Evolutionary conservation across 2,329 filamentous ascomycete genomes (phyloP).

Genomic region (Chrysoporthe austroafricana): DNA sequence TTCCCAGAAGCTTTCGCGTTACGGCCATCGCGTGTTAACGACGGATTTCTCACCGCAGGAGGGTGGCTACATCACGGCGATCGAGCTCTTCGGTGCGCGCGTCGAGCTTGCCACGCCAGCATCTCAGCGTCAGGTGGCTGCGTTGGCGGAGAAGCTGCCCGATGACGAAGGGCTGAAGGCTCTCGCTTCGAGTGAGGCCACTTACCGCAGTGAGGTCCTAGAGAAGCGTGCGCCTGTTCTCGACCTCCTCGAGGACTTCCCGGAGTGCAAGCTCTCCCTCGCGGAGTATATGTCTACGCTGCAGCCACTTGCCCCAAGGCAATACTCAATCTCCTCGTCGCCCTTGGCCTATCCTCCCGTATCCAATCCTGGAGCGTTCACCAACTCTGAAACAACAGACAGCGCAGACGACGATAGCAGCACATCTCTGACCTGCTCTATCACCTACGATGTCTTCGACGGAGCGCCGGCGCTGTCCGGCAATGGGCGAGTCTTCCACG

Average conservation of each 20-base stretch:
- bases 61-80: slow-evolving; percentile 28
- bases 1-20: no score
- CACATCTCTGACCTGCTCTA: slow-evolving; percentile 32
- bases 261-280: slow-evolving; percentile 52
- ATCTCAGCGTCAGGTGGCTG: slow-evolving; percentile 30
- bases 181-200: slow-evolving; percentile 28
- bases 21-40: background rate
- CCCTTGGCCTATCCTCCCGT: slow-evolving; percentile 50
- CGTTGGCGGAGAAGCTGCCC: slow-evolving; percentile 20
- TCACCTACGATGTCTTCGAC: slow-evolving; percentile 62
- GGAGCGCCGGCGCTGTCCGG: slow-evolving; percentile 44
- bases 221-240: slow-evolving; percentile 54
- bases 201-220: slow-evolving; percentile 44
- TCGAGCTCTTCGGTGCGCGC: slow-evolving; percentile 30
- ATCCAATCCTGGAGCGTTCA: slow-evolving; percentile 35
- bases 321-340: slow-evolving; percentile 62
- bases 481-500: slow-evolving; percentile 41
- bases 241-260: slow-evolving; percentile 58
- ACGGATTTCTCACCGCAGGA: background rate
- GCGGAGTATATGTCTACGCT: slow-evolving; percentile 59
- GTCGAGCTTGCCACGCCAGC: slow-evolving; percentile 32
- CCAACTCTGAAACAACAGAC: slow-evolving; percentile 5
- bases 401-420: slow-evolving; percentile 1
- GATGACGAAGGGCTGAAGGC: slow-evolving; percentile 24
- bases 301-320: slow-evolving; percentile 59